These are phyloP conservation scores for Kwoniella pini DNA, from an alignment of 768 basidiomycete genomes.

Conservation along the genomic window DNA sequence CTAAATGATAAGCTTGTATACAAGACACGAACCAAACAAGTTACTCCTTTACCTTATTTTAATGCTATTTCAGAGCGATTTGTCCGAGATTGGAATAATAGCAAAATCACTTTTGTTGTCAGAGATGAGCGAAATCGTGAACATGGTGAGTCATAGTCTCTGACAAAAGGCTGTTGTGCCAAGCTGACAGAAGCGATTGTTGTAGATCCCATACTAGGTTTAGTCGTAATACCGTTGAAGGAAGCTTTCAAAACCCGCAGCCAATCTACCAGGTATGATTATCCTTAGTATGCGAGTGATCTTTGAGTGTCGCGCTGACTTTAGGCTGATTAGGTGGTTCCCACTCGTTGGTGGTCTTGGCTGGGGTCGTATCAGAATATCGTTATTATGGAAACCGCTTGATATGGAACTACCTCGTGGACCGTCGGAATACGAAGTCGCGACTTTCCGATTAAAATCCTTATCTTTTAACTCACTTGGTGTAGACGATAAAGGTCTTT, in stretches of 20 bases:
- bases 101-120: conserved; percentile 49
- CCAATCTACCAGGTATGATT: conserved; percentile 39
- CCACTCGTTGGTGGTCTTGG: conserved; percentile 52
- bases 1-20: conserved; percentile 54
- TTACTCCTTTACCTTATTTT: conserved; percentile 51
- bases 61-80: conserved; percentile 54
- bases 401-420: conserved; percentile 48
- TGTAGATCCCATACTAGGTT: conserved; percentile 49
- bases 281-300: background rate
- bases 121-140: conserved; percentile 54
- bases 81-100: conserved; percentile 52
- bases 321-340: conserved; percentile 50
- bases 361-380: conserved; percentile 50
- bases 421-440: conserved; percentile 50
- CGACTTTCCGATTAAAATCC: conserved; percentile 44
- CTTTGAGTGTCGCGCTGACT: no score
- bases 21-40: conserved; percentile 53
- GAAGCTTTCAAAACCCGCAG: conserved; percentile 42
- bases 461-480: conserved; percentile 29
- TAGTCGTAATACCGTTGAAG: conserved; percentile 42
- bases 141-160: conserved; percentile 38
- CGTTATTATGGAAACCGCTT: conserved; percentile 53
- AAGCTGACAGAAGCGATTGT: no score
- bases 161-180: background rate
- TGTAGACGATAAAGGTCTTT: conserved; percentile 28